phyloP scores from a whole-genome alignment of 768 basidiomycete genomes.

The Strobilomyces confusus region DNA sequence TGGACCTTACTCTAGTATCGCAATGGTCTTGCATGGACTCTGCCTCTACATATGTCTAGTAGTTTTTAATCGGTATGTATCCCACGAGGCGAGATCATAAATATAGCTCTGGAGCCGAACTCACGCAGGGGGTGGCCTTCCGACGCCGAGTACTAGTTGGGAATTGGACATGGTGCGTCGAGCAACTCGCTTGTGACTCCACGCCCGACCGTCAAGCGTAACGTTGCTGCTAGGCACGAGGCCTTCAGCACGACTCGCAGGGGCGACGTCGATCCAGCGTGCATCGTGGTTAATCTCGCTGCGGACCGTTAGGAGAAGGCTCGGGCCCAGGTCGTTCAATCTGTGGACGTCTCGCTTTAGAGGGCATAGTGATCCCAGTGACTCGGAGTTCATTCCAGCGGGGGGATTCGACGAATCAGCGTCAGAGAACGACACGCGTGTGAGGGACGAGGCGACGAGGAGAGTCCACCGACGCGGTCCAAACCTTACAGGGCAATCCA shows the following conservation, averaged over 20 bases:
- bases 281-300: conserved; percentile 27
- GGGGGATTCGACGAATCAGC: conserved; percentile 7
- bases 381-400: conserved; percentile 16
- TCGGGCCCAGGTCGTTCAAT: neutral
- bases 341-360: neutral
- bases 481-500: conserved; percentile 7
- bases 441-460: conserved; percentile 24
- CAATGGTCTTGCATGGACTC: neutral
- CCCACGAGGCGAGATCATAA: neutral
- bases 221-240: conserved; percentile 4
- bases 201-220: conserved; percentile 2
- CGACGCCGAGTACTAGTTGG: neutral
- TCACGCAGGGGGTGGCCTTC: neutral
- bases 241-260: conserved; percentile 10
- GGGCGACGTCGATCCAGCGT: conserved; percentile 16
- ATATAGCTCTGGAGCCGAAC: neutral
- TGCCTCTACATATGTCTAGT: neutral
- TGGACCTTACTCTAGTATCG: neutral
- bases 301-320: neutral
- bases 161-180: neutral
- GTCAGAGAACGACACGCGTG: conserved; percentile 16
- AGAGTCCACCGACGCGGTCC: conserved; percentile 4
- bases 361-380: conserved; percentile 11
- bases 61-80: neutral
- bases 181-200: neutral